Conservation (phyloP, 2,329 filamentous ascomycete genomes). For the Elsinoe necatrix region DNA sequence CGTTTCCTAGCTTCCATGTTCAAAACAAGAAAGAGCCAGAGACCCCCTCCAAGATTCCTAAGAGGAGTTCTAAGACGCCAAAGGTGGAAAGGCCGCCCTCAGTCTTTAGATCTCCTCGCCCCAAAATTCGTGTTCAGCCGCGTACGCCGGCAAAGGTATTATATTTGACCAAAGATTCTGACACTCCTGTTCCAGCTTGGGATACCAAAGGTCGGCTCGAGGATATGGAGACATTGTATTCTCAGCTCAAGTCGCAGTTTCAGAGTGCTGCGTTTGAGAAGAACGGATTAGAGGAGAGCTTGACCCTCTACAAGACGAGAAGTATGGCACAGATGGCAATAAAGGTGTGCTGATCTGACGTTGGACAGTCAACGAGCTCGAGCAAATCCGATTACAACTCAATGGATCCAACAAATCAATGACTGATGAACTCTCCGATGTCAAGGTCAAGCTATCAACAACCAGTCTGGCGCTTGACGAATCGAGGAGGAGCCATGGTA, state of each 20-base stretch:
- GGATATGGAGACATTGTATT: constrained; percentile 67
- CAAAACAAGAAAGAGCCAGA: constrained; percentile 17
- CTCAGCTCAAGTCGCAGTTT: constrained; percentile 63
- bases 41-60: constrained; percentile 21
- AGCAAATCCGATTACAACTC: constrained; percentile 44
- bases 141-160: constrained; percentile 25
- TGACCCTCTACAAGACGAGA: constrained; percentile 65
- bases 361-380: constrained; percentile 47
- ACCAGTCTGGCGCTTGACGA: constrained; percentile 45
- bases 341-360: constrained; percentile 7
- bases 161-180: constrained; percentile 63
- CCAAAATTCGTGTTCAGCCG: constrained; percentile 16
- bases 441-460: constrained; percentile 44
- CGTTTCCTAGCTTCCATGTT: constrained; percentile 17
- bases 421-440: constrained; percentile 59
- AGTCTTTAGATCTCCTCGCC: constrained; percentile 16
- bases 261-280: constrained; percentile 59
- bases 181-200: constrained; percentile 60
- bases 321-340: constrained; percentile 43
- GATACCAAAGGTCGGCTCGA: constrained; percentile 71
- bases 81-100: constrained; percentile 15
- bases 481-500: constrained; percentile 43
- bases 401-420: constrained; percentile 47
- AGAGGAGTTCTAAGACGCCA: constrained; percentile 17
- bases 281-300: constrained; percentile 62